A percentile compares a stretch with the other conserved stretches of the same genome.
phyloP scores from a whole-genome alignment of 129 eudicot species.

The Flaveria bidentis region DNA sequence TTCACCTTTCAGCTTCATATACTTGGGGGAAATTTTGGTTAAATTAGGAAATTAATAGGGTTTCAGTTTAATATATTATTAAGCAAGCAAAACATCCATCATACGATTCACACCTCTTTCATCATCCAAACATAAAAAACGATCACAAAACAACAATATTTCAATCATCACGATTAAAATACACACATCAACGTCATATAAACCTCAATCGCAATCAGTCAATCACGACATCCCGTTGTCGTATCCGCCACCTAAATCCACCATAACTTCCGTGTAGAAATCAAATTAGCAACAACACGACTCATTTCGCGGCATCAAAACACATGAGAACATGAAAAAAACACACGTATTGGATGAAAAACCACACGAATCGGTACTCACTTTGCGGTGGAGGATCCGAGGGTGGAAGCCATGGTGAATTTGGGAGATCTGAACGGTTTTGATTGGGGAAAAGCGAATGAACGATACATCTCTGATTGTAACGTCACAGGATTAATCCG shows the following conservation, averaged over 20 bases:
- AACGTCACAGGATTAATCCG: conserved; percentile 55
- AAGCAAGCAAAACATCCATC: background rate
- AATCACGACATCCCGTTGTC: conserved; percentile 12
- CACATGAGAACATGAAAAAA: background rate
- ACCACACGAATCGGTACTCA: conserved; percentile 23
- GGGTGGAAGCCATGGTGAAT: conserved; percentile 73
- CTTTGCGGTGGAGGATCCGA: conserved; percentile 58
- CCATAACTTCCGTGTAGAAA: conserved; percentile 2
- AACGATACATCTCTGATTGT: conserved; percentile 51
- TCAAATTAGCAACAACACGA: conserved; percentile 10
- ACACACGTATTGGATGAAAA: conserved; percentile 17
- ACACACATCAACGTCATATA: conserved; percentile 13
- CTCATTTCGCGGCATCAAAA: conserved; percentile 17
- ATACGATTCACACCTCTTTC: conserved; percentile 1
- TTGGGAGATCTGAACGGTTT: conserved; percentile 68
- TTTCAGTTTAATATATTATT: background rate
- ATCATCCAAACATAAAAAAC: conserved; percentile 28
- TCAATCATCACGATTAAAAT: background rate
- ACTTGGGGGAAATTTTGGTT: background rate
- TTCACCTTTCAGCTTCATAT: background rate
- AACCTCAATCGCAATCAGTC: conserved; percentile 15
- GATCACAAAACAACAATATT: background rate
- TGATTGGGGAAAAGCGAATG: conserved; percentile 45
- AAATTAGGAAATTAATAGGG: background rate
- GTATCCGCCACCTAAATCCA: conserved; percentile 14